A percentile compares a stretch with the other conserved stretches of the same genome.
Conservation (phyloP, 164 flowering plant genomes). For the Piper betle region DNA sequence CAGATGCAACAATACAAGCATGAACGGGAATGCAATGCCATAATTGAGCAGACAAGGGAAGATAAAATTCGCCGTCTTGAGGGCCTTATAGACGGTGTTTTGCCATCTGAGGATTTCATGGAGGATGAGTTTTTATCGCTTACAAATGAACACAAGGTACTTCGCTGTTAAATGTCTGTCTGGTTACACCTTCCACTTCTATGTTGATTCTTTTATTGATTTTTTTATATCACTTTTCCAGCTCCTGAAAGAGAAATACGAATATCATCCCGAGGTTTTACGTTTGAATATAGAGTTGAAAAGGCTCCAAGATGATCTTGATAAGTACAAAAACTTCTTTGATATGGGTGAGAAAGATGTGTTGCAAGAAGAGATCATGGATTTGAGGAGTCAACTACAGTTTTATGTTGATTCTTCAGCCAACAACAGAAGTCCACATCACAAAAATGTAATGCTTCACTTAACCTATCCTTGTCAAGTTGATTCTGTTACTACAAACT, state of each 20-base stretch:
- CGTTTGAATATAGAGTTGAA: slow-evolving; percentile 57
- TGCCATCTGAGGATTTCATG: slow-evolving; percentile 76
- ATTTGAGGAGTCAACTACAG: too few species aligned
- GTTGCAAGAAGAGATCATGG: too few species aligned
- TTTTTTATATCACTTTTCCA: slow-evolving; percentile 16
- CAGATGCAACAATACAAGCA: slow-evolving; percentile 96
- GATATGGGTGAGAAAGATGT: too few species aligned
- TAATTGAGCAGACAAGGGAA: slow-evolving; percentile 72
- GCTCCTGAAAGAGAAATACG: slow-evolving; percentile 75
- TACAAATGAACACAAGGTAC: slow-evolving; percentile 66
- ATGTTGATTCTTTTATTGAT: slow-evolving; percentile 1
- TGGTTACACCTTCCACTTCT: neutral
- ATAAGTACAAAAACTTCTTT: slow-evolving; percentile 16
- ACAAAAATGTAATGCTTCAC: too few species aligned
- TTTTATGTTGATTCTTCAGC: too few species aligned
- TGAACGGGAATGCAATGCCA: slow-evolving; percentile 94
- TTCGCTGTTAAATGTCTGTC: neutral
- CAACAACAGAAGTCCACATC: too few species aligned
- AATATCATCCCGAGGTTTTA: slow-evolving; percentile 11
- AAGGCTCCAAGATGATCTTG: slow-evolving; percentile 72
- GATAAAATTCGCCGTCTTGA: slow-evolving; percentile 92
- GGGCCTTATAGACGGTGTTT: slow-evolving; percentile 90
- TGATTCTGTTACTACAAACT: too few species aligned
- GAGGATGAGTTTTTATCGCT: slow-evolving; percentile 71
- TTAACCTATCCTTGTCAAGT: too few species aligned